Evolutionary conservation across 495 filamentous ascomycete species (phyloP).

Genomic region (Penicillium desertorum): DNA sequence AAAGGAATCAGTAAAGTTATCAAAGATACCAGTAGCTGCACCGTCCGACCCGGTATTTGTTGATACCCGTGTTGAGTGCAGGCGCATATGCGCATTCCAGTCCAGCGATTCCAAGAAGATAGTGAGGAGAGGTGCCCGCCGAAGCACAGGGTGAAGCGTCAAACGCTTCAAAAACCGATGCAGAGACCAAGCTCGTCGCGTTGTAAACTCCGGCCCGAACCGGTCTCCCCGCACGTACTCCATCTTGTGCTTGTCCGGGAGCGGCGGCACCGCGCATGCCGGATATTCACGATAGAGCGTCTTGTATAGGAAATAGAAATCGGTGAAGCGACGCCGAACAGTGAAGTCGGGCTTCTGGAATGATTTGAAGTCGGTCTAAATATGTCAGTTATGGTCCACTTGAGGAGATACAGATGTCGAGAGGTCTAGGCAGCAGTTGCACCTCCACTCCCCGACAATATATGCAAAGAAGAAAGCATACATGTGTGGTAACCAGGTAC

Average conservation of each 20-base stretch:
- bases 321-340: conserved; percentile 89
- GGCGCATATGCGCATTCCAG: conserved; percentile 94
- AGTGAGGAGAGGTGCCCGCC: conserved; percentile 75
- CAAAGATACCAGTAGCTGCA: conserved; percentile 69
- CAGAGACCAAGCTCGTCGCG: conserved; percentile 82
- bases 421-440: conserved; percentile 23
- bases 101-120: conserved; percentile 89
- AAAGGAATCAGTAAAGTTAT: conserved; percentile 92
- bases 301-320: conserved; percentile 97
- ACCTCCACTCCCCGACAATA: not conserved
- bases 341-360: conserved; percentile 76
- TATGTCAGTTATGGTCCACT: conserved; percentile 18
- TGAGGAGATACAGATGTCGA: not conserved
- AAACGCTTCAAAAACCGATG: conserved; percentile 88
- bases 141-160: conserved; percentile 83
- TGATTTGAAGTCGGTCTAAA: conserved; percentile 85
- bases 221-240: conserved; percentile 95
- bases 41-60: conserved; percentile 51
- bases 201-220: conserved; percentile 92
- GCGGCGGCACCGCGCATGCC: conserved; percentile 85
- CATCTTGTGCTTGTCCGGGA: conserved; percentile 99
- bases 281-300: conserved; percentile 82
- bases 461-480: conserved; percentile 44
- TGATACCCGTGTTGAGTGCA: conserved; percentile 62
- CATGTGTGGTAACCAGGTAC: conserved; percentile 87